phyloP scores from a whole-genome alignment of 1,284 basidiomycete genomes.

The Melampsora americana region DNA sequence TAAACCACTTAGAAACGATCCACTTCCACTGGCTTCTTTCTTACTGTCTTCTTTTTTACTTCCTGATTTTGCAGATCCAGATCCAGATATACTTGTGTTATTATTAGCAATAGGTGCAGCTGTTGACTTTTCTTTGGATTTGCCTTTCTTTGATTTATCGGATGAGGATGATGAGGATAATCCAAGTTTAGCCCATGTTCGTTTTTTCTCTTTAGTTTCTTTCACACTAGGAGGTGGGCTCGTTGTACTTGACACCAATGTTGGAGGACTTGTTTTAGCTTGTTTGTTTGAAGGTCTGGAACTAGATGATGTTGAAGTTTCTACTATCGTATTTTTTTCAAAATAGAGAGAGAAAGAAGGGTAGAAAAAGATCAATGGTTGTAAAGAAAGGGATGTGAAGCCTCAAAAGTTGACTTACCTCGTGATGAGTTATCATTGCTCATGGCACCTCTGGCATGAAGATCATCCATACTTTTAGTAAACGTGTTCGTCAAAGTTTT shows the following conservation, averaged over 20 bases:
- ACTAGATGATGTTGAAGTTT: slow-evolving; percentile 2
- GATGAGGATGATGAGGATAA: slow-evolving; percentile 18
- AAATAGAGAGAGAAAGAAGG: no score
- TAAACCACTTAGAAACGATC: slow-evolving; percentile 30
- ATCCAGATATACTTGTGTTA: no score
- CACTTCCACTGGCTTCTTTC: slow-evolving; percentile 26
- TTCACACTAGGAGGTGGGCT: not conserved
- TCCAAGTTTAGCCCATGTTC: slow-evolving; percentile 30
- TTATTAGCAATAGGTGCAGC: not conserved
- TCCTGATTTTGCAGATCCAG: not conserved
- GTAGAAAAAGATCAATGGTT: no score
- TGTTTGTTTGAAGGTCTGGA: slow-evolving; percentile 6
- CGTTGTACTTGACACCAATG: not conserved
- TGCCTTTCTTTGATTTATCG: slow-evolving; percentile 30
- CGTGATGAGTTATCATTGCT: no score
- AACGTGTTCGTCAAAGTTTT: no score
- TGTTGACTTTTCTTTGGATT: slow-evolving; percentile 27
- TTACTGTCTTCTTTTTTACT: not conserved
- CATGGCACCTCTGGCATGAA: no score
- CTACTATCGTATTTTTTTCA: no score
- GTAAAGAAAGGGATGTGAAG: no score
- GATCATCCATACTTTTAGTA: no score
- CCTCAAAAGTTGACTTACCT: no score
- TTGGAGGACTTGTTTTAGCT: not conserved
- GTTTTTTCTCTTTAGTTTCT: slow-evolving; percentile 38